Conservation (phyloP, 192 early-diverging fungal genomes). For the Coemansia sp. region DNA sequence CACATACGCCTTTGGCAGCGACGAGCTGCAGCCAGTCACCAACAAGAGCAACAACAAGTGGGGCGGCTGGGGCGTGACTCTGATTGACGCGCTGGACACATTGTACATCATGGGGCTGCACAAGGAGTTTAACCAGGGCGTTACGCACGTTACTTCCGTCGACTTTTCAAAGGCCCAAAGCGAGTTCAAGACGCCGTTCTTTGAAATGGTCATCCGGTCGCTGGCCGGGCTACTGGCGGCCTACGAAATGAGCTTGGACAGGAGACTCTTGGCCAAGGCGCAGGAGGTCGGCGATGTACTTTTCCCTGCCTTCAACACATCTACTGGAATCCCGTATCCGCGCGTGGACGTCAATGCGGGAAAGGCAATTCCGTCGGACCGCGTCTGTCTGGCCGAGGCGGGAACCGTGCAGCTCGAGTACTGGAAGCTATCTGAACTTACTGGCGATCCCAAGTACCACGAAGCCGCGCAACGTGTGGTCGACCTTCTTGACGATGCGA, state of each 20-base stretch:
- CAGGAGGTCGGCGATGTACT: slow-evolving; percentile 65
- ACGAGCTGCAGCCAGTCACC: slow-evolving; percentile 51
- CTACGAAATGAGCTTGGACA: slow-evolving; percentile 78
- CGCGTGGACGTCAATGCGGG: slow-evolving; percentile 56
- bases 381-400: slow-evolving; percentile 60
- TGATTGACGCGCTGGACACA: slow-evolving; percentile 87
- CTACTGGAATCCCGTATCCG: slow-evolving; percentile 73
- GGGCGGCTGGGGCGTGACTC: slow-evolving; percentile 62
- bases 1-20: slow-evolving; percentile 46
- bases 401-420: slow-evolving; percentile 84
- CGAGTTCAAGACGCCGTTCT: slow-evolving; percentile 62
- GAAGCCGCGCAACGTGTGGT: slow-evolving; percentile 56
- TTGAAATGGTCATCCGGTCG: slow-evolving; percentile 83
- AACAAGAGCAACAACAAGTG: slow-evolving; percentile 48
- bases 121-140: slow-evolving; percentile 73
- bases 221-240: slow-evolving; percentile 80
- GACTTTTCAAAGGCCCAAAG: slow-evolving; percentile 54
- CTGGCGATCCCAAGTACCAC: slow-evolving; percentile 69
- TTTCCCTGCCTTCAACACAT: slow-evolving; percentile 71
- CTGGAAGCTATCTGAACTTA: slow-evolving; percentile 75
- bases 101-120: slow-evolving; percentile 80
- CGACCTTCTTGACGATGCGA: slow-evolving; percentile 52
- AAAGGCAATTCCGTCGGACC: slow-evolving; percentile 19
- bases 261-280: slow-evolving; percentile 66
- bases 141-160: slow-evolving; percentile 62